A percentile compares a stretch with the other conserved stretches of the same genome.
phyloP scores from a whole-genome alignment of 345 rosid genomes.

The Linum trigynum region DNA sequence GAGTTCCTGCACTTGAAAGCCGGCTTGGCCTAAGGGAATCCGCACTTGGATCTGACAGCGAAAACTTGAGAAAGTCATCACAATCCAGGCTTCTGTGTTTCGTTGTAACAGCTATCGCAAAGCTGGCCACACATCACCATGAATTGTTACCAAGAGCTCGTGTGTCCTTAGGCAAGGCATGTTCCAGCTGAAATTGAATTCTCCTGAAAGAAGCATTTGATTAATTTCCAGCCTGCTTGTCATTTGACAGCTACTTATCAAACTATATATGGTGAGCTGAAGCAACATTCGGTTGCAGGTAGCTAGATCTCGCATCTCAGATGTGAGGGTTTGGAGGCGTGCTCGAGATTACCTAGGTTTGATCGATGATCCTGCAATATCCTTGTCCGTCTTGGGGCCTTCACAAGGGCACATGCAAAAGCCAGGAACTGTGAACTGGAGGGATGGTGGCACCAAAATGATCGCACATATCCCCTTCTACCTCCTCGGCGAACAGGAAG shows the following conservation, averaged over 20 bases:
- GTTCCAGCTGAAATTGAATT: slow-evolving; percentile 8
- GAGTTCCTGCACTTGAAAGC: slow-evolving; percentile 32
- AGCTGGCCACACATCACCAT: slow-evolving; percentile 77
- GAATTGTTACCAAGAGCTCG: slow-evolving; percentile 88
- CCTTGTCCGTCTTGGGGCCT: slow-evolving; percentile 69
- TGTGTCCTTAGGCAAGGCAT: slow-evolving; percentile 91
- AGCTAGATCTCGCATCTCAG: slow-evolving; percentile 78
- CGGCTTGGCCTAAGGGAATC: slow-evolving; percentile 69
- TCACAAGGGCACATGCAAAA: slow-evolving; percentile 33
- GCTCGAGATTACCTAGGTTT: slow-evolving; percentile 84
- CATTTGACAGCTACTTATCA: not conserved
- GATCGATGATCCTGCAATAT: slow-evolving; percentile 73
- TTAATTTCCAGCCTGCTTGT: not conserved
- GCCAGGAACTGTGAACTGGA: slow-evolving; percentile 82
- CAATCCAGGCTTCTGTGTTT: slow-evolving; percentile 91
- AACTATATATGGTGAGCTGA: not conserved
- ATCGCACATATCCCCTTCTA: slow-evolving; percentile 71
- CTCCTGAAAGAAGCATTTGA: not conserved
- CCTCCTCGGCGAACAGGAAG: slow-evolving; percentile 74
- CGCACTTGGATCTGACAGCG: slow-evolving; percentile 26
- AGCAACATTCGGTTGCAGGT: slow-evolving; percentile 34
- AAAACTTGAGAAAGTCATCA: slow-evolving; percentile 40
- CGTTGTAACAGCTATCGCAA: slow-evolving; percentile 86
- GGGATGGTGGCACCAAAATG: slow-evolving; percentile 58
- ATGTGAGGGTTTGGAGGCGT: slow-evolving; percentile 67